phyloP scores from a whole-genome alignment of 306 rosid genomes.

The Vigna hirtella region DNA sequence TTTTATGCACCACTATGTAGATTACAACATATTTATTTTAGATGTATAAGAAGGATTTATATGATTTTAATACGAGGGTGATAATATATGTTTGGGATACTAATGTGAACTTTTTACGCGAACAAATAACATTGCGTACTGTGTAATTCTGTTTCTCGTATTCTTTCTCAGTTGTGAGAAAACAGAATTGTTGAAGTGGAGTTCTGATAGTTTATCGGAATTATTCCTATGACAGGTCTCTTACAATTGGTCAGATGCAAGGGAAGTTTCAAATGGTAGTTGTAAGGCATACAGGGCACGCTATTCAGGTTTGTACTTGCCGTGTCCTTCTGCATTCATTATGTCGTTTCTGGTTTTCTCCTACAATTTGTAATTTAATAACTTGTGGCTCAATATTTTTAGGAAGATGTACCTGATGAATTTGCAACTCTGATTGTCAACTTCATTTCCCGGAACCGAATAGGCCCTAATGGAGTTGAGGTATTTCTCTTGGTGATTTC shows the following conservation, averaged over 20 bases:
- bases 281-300: slow-evolving; percentile 92
- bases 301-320: slow-evolving; percentile 72
- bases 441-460: slow-evolving; percentile 81
- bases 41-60: slow-evolving; percentile 15
- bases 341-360: slow-evolving; percentile 17
- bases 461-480: slow-evolving; percentile 90
- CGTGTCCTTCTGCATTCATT: slow-evolving; percentile 19
- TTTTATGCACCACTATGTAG: neutral
- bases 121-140: neutral
- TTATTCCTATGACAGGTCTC: slow-evolving; percentile 67
- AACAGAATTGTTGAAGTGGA: slow-evolving; percentile 32
- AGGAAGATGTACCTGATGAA: slow-evolving; percentile 98
- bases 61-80: neutral
- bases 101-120: neutral
- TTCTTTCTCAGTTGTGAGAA: slow-evolving; percentile 8
- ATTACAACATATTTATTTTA: slow-evolving; percentile 4
- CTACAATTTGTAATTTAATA: slow-evolving; percentile 34
- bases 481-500: slow-evolving; percentile 57
- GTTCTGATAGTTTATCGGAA: slow-evolving; percentile 40
- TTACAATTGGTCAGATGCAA: slow-evolving; percentile 99
- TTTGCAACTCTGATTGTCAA: slow-evolving; percentile 71
- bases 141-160: slow-evolving; percentile 11
- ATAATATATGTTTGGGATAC: slow-evolving; percentile 22
- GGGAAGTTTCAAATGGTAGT: slow-evolving; percentile 98
- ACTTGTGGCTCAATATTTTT: slow-evolving; percentile 41